These are phyloP conservation scores for Eurotiales sp. DNA, from an alignment of 2,329 filamentous ascomycete species.

Conservation along the genomic window DNA sequence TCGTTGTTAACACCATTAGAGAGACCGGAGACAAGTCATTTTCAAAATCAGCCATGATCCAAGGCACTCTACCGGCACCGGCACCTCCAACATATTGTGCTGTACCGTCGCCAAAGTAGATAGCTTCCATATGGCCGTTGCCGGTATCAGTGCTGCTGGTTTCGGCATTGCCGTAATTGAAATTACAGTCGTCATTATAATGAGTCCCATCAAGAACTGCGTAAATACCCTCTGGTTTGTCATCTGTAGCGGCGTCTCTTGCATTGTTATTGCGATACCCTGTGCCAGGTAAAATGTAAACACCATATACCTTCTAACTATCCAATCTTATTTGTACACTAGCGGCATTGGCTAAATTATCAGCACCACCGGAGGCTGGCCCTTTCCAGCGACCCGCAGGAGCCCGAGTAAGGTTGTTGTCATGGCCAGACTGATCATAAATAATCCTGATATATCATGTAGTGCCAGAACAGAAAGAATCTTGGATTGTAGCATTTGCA, in stretches of 20 bases:
- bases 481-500: conserved; percentile 7
- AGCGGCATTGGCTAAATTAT: conserved; percentile 11
- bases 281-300: conserved; percentile 10
- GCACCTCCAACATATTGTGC: conserved; percentile 4
- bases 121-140: conserved; percentile 13
- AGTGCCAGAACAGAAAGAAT: conserved; percentile 9
- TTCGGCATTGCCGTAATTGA: conserved; percentile 12
- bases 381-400: conserved; percentile 4
- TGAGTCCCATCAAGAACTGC: conserved; percentile 12
- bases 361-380: conserved; percentile 3
- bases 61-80: conserved; percentile 8
- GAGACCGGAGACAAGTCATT: conserved; percentile 7
- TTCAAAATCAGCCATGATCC: conserved; percentile 13
- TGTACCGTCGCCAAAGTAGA: conserved; percentile 7
- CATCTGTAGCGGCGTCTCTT: background rate
- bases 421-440: conserved; percentile 12
- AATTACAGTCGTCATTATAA: conserved; percentile 9
- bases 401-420: conserved; percentile 10
- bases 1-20: background rate
- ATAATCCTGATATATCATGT: conserved; percentile 12
- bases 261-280: conserved; percentile 10
- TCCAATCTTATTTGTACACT: conserved; percentile 8
- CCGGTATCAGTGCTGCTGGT: conserved; percentile 11
- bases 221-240: conserved; percentile 10
- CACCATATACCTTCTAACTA: conserved; percentile 10